phyloP scores from a whole-genome alignment of 371 early-diverging fungal genomes.

The Dinochytrium kinnereticum region DNA sequence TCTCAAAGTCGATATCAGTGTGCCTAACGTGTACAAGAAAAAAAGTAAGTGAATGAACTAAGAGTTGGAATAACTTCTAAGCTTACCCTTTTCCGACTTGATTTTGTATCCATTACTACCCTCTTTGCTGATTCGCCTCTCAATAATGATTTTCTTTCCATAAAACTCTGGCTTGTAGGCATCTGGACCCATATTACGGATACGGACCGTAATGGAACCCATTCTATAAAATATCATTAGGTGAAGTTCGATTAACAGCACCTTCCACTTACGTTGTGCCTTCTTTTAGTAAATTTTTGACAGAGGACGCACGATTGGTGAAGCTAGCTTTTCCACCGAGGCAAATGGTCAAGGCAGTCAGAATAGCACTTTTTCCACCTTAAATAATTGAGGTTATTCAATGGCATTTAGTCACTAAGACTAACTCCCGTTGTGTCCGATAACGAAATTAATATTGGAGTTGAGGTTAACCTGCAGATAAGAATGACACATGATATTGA shows the following conservation, averaged over 20 bases:
- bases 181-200: constrained; percentile 84
- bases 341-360: constrained; percentile 88
- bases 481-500: constrained; percentile 95
- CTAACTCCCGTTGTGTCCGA: constrained; percentile 93
- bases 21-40: constrained; percentile 10
- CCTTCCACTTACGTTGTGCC: constrained; percentile 65
- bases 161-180: constrained; percentile 80
- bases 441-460: constrained; percentile 92
- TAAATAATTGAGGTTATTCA: background rate
- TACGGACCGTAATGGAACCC: constrained; percentile 68
- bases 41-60: background rate
- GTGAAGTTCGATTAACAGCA: background rate
- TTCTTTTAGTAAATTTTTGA: constrained; percentile 83
- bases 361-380: constrained; percentile 90
- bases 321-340: constrained; percentile 88
- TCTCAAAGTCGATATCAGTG: constrained; percentile 67
- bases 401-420: no score
- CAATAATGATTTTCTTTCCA: constrained; percentile 81
- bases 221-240: constrained; percentile 43
- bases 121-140: constrained; percentile 78
- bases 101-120: constrained; percentile 77
- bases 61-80: background rate
- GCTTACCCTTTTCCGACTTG: constrained; percentile 62
- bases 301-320: constrained; percentile 84
- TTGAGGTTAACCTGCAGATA: constrained; percentile 77